These are phyloP conservation scores for Sporisorium exsertum DNA, from an alignment of 1,284 basidiomycete genomes.

Conservation along the genomic window DNA sequence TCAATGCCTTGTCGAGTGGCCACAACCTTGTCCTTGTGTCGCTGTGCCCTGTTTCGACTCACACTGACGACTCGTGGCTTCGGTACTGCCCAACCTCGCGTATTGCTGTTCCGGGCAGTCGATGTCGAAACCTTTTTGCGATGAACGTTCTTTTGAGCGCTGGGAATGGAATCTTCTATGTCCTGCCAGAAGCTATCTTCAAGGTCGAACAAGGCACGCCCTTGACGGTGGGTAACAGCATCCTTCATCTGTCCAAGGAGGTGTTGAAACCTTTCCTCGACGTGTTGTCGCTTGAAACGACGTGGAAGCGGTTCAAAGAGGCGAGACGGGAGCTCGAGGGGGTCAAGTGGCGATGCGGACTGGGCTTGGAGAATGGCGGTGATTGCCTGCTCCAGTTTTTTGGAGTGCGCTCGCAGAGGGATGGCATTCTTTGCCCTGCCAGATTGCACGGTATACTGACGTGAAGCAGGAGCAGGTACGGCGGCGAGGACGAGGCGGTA, in stretches of 20 bases:
- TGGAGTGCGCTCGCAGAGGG: neutral
- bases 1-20: neutral
- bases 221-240: neutral
- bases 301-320: constrained; percentile 20
- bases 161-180: neutral
- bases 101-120: too few relatives aligned
- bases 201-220: too few relatives aligned
- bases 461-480: neutral
- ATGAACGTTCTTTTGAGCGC: too few relatives aligned
- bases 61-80: neutral
- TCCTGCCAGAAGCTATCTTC: constrained; percentile 1
- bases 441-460: constrained; percentile 4
- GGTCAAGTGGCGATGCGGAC: neutral
- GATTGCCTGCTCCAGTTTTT: neutral
- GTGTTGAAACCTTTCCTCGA: neutral
- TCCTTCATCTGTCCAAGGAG: neutral
- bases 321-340: neutral
- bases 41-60: neutral
- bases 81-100: neutral
- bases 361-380: neutral
- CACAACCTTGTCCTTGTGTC: too few relatives aligned
- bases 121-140: too few relatives aligned
- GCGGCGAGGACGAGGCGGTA: constrained; percentile 3
- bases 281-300: neutral
- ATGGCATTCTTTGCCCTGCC: neutral